Evolutionary conservation across 441 rosid genomes (phyloP).

Genomic region (Omphalea diandra): DNA sequence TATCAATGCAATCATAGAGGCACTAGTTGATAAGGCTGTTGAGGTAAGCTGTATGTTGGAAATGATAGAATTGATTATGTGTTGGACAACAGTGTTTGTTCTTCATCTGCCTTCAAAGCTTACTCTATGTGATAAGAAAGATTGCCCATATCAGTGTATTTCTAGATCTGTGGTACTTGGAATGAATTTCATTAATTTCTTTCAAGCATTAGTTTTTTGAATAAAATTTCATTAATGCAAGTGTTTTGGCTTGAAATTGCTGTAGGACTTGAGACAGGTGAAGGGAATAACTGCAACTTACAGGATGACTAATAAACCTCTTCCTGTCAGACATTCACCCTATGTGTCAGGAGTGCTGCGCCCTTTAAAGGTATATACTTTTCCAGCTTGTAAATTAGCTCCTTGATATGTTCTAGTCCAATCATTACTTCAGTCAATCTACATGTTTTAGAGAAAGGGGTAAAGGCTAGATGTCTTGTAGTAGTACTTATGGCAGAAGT

Average conservation of each 20-base stretch:
- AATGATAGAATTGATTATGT: neutral
- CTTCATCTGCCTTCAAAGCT: neutral
- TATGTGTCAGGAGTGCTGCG: slow-evolving; percentile 78
- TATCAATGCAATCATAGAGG: slow-evolving; percentile 53
- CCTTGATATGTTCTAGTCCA: neutral
- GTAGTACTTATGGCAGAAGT: neutral
- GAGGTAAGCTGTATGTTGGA: slow-evolving; percentile 54
- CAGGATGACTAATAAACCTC: slow-evolving; percentile 93
- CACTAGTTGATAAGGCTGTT: slow-evolving; percentile 79
- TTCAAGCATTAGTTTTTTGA: neutral
- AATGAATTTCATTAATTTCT: neutral
- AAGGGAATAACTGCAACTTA: slow-evolving; percentile 88
- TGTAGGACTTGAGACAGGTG: slow-evolving; percentile 81
- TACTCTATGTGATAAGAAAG: neutral
- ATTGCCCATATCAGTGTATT: slow-evolving; percentile 9
- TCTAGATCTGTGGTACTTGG: neutral
- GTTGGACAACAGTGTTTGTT: slow-evolving; percentile 9
- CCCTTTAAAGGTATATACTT: slow-evolving; percentile 61
- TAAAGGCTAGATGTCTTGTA: neutral
- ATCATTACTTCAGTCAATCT: neutral
- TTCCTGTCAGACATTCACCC: slow-evolving; percentile 89
- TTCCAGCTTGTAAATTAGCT: slow-evolving; percentile 4
- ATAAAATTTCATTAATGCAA: slow-evolving; percentile 3
- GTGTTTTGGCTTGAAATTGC: slow-evolving; percentile 23
- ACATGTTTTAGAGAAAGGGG: neutral